Conservation (phyloP, 2,329 filamentous ascomycete species). For the Cladosporium phlei region DNA sequence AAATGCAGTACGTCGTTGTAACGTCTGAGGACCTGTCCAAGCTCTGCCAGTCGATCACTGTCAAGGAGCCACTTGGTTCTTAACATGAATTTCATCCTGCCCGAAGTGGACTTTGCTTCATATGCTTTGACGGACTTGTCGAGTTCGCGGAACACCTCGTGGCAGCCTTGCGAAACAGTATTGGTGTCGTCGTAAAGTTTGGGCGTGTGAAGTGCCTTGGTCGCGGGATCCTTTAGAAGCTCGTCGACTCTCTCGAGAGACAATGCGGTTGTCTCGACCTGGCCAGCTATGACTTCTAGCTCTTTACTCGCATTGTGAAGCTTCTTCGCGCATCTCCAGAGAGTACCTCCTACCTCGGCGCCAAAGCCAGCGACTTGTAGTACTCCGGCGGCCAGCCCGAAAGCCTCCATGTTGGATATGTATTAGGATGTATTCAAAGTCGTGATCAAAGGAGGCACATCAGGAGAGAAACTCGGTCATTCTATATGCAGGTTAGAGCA, state of each 20-base stretch:
- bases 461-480: no score
- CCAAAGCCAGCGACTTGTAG: constrained; percentile 8
- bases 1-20: constrained; percentile 8
- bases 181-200: constrained; percentile 7
- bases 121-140: not conserved
- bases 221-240: not conserved
- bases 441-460: no score
- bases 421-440: no score
- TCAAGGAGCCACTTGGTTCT: not conserved
- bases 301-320: constrained; percentile 1
- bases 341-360: not conserved
- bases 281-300: not conserved
- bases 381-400: not conserved
- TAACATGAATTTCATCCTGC: not conserved
- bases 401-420: no score
- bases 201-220: constrained; percentile 1
- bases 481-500: no score
- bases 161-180: constrained; percentile 3
- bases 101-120: not conserved
- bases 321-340: constrained; percentile 1
- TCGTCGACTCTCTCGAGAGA: not conserved
- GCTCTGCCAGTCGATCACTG: not conserved
- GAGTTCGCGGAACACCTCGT: constrained; percentile 4
- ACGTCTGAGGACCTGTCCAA: not conserved
- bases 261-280: not conserved